Base-by-base conservation (phyloP, 2,329 filamentous ascomycete genomes). In the Trichoderma sp. region DNA sequence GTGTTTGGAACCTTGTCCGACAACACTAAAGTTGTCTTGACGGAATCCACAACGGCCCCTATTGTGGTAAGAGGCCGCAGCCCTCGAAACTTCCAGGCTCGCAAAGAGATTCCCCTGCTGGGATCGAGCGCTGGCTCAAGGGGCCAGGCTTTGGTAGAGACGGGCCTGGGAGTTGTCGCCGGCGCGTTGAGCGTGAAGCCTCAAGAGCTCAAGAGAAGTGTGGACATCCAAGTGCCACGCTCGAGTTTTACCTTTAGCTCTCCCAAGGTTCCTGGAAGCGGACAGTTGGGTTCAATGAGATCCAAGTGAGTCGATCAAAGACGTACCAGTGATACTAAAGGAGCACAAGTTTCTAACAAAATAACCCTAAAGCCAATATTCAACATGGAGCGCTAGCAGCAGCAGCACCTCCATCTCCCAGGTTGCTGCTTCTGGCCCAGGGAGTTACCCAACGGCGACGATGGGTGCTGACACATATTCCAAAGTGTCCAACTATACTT, bases 1-100 rank as follows among this genome's bases (percentile, higher is more conserved):
- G 90, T 97, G 10, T 84, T 94, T 71, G 94, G 90, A 17, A 95
- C 92, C 0, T 81, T 98, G 59, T 87, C 92, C 1, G 95, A 92
- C 69, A 93, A 93, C n/a, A 86, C 85, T 37, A 97, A 94, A 78
- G 86, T 93, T 37, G 86, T 92, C 8, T 85, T 97, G 61, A 91
- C 91, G 61, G 94, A 97, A 79, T 89, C 93, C 17, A 90, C 90
- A 34, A 97, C 94, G 0, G 91, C 93, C 1, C 92, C 94, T 2
- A 94, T 98, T 73, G 96, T 98, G 65, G 94, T 98, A 34, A 90
- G 94, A 70, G 94, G 94, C 39, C 88, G 94, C 73, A 97, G 94
- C 78, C 94, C 94, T 4, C 87, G 94, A 42, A 98, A 98, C 79
- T 98, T 98, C 78, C 93, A 97, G 78, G 91, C 93, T 10, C 87